Percentiles rank a stretch among this genome's conserved stretches.
Evolutionary conservation across 352 stramenopile species (phyloP).

Genomic region (Phytophthora multivora): DNA sequence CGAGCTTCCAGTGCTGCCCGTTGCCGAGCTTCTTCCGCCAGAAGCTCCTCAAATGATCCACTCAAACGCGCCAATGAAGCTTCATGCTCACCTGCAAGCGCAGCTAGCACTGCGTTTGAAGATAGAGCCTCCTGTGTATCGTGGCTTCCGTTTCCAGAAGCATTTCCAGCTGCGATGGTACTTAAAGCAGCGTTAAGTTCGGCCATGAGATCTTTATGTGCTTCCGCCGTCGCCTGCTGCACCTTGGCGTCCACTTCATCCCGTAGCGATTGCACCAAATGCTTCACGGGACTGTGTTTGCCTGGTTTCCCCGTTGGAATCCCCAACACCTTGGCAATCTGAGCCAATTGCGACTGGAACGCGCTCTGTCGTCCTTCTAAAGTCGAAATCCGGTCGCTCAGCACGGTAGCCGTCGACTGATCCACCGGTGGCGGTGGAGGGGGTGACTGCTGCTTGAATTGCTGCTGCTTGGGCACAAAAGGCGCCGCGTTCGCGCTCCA

Average conservation of each 20-base stretch:
- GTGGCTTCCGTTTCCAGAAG: not conserved
- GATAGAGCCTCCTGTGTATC: constrained; percentile 30
- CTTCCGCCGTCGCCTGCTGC: constrained; percentile 15
- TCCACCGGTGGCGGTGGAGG: constrained; percentile 18
- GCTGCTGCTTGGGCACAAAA: constrained; percentile 38
- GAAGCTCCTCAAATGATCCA: constrained; percentile 64
- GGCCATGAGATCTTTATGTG: constrained; percentile 5
- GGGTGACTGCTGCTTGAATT: constrained; percentile 16
- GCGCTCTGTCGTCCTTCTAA: constrained; percentile 78
- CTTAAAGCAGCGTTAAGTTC: constrained; percentile 24
- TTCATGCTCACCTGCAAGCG: constrained; percentile 72
- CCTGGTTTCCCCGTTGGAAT: constrained; percentile 68
- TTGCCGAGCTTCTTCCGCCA: constrained; percentile 67
- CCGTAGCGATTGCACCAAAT: constrained; percentile 69
- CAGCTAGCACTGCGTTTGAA: constrained; percentile 55
- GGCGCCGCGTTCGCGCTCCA: constrained; percentile 33
- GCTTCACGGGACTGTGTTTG: constrained; percentile 75
- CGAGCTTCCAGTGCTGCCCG: constrained; percentile 62
- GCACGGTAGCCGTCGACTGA: constrained; percentile 33
- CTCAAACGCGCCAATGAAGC: constrained; percentile 72
- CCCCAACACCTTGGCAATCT: constrained; percentile 74
- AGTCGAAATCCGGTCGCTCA: constrained; percentile 81
- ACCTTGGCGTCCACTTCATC: constrained; percentile 61
- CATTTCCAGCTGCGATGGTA: constrained; percentile 4
- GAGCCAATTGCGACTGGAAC: constrained; percentile 85